A percentile compares a stretch with the other conserved stretches of the same genome.
phyloP scores from a whole-genome alignment of 257 asterid species.

The Echites panduratus region DNA sequence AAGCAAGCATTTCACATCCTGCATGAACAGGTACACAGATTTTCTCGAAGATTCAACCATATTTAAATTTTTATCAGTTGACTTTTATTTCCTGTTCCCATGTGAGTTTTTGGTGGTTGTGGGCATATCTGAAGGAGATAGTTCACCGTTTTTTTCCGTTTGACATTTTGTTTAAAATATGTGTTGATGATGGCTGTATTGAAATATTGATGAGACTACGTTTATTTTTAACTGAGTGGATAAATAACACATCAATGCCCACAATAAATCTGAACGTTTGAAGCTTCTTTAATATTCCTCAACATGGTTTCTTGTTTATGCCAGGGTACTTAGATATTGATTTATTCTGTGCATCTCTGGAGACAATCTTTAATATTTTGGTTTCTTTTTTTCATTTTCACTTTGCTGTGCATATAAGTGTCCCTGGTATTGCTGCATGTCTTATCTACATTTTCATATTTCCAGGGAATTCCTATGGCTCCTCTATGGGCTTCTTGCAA shows the following conservation, averaged over 20 bases:
- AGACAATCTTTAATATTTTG: not conserved
- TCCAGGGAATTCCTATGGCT: constrained; percentile 77
- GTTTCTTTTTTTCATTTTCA: not conserved
- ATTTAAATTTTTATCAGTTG: not conserved
- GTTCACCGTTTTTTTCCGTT: not conserved
- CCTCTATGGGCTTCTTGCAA: constrained; percentile 82
- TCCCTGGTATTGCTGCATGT: not conserved
- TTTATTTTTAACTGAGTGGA: not conserved
- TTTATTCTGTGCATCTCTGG: not conserved
- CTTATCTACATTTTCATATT: constrained; percentile 18
- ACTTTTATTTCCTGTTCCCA: not conserved
- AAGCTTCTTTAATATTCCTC: not conserved
- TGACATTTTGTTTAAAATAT: not conserved
- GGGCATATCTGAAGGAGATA: not conserved
- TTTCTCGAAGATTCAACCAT: not conserved
- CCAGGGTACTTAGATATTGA: not conserved
- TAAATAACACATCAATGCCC: not conserved
- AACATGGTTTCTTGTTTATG: not conserved
- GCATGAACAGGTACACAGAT: constrained; percentile 78
- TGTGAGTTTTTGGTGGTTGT: not conserved
- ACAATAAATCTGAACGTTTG: not conserved
- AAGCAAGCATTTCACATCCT: constrained; percentile 89
- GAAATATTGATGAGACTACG: constrained; percentile 1
- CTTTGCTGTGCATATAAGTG: constrained; percentile 4
- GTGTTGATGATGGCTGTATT: not conserved